phyloP scores from a whole-genome alignment of 345 rosid genomes.

The Turnera subulata region DNA sequence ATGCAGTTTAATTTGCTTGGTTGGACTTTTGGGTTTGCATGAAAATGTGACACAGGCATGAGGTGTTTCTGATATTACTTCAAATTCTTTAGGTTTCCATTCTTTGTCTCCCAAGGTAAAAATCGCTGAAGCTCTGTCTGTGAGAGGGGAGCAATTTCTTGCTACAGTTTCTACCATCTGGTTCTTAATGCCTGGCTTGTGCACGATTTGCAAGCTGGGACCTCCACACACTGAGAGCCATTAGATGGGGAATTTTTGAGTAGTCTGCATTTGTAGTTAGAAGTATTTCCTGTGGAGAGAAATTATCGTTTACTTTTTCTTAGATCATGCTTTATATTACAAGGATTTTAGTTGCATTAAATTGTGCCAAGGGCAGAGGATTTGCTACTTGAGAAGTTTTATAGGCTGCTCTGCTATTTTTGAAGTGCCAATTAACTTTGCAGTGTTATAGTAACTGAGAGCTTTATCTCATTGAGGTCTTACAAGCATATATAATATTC shows the following conservation, averaged over 20 bases:
- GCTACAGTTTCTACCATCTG: background rate
- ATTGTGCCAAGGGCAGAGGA: background rate
- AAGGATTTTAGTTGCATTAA: background rate
- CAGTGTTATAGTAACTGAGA: too few relatives aligned
- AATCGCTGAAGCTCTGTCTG: background rate
- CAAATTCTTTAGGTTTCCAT: background rate
- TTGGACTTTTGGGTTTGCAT: too few relatives aligned
- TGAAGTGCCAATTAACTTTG: too few relatives aligned
- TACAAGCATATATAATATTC: too few relatives aligned
- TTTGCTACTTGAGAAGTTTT: background rate
- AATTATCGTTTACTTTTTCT: background rate
- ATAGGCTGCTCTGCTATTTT: background rate
- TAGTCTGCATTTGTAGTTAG: background rate
- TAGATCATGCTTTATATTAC: constrained; percentile 5
- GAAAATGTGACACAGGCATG: background rate
- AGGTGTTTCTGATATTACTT: background rate
- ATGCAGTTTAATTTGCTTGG: constrained; percentile 25
- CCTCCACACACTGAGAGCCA: background rate
- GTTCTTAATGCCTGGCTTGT: background rate
- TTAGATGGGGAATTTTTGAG: constrained; percentile 11
- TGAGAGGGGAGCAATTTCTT: background rate
- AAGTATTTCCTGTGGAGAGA: background rate
- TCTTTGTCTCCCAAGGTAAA: too few relatives aligned
- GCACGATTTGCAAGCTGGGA: background rate
- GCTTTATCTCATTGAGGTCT: too few relatives aligned